A percentile compares a stretch with the other conserved stretches of the same genome.
phyloP scores from a whole-genome alignment of 139 green algal species.

The Chlamydomonas schloesseri region DNA sequence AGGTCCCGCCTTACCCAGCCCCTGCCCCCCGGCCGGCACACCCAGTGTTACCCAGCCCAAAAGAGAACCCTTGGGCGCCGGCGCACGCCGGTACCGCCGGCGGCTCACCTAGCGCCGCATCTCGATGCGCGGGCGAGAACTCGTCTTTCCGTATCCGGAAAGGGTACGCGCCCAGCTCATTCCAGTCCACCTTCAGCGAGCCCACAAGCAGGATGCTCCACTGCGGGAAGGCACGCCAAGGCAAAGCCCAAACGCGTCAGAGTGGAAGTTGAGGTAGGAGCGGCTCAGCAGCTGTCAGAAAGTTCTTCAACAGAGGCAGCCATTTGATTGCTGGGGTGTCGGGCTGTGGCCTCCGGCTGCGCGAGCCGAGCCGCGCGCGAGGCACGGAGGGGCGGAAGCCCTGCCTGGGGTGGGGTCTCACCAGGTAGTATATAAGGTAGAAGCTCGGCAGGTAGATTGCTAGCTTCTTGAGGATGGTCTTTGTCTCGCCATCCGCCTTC shows the following conservation, averaged over 20 bases:
- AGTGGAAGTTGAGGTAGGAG: no score
- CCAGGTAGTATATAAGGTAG: conserved; percentile 63
- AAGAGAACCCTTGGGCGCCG: no score
- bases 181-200: conserved; percentile 44
- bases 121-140: conserved; percentile 41
- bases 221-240: background rate
- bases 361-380: no score
- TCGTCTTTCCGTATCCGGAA: conserved; percentile 47
- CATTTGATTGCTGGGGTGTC: no score
- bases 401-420: conserved; percentile 28
- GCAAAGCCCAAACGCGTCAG: background rate
- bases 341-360: no score
- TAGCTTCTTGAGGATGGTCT: conserved; percentile 54
- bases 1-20: no score
- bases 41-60: no score
- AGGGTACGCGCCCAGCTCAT: conserved; percentile 48
- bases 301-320: no score
- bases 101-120: conserved; percentile 45
- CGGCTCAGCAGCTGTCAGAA: no score
- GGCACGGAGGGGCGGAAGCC: no score
- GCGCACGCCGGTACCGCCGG: no score
- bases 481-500: conserved; percentile 45
- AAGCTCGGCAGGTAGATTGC: conserved; percentile 43
- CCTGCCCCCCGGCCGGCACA: no score
- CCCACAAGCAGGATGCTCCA: conserved; percentile 55